Evolutionary conservation across 345 rosid genomes (phyloP).

Genomic region (Hibiscus mutabilis): DNA sequence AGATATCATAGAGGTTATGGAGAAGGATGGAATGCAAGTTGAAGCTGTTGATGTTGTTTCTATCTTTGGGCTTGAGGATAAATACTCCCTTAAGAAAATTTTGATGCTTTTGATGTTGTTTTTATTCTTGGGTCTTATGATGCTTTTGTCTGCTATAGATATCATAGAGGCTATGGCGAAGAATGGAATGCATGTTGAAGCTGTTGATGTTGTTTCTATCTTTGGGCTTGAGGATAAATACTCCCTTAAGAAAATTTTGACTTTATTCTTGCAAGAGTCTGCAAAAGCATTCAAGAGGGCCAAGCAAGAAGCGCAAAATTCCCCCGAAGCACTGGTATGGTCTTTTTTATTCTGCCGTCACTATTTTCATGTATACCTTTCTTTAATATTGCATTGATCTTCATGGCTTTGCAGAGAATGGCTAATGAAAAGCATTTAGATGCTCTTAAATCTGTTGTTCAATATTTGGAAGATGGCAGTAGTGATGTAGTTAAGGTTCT

Average conservation of each 20-base stretch:
- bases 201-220: constrained; percentile 49
- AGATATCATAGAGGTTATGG: constrained; percentile 50
- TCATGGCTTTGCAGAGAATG: constrained; percentile 33
- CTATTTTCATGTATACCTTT: not conserved
- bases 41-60: constrained; percentile 59
- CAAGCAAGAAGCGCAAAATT: constrained; percentile 29
- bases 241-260: constrained; percentile 46
- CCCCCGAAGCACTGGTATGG: constrained; percentile 33
- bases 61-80: constrained; percentile 51
- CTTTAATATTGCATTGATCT: not conserved
- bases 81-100: constrained; percentile 44
- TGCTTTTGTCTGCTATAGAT: constrained; percentile 29
- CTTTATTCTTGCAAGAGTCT: constrained; percentile 37
- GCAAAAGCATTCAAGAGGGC: constrained; percentile 42
- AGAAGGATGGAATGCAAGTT: constrained; percentile 41
- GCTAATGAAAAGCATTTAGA: constrained; percentile 17
- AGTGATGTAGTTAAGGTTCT: constrained; percentile 41
- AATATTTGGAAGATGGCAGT: constrained; percentile 47
- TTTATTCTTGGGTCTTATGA: not conserved
- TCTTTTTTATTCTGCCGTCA: not conserved
- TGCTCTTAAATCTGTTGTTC: constrained; percentile 38
- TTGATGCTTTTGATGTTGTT: constrained; percentile 14
- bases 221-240: constrained; percentile 55
- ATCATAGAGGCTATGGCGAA: constrained; percentile 45
- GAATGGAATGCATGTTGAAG: constrained; percentile 48